These are phyloP conservation scores for Trypanosoma platydactyli DNA, from an alignment of 208 protist genomes.

Conservation along the genomic window DNA sequence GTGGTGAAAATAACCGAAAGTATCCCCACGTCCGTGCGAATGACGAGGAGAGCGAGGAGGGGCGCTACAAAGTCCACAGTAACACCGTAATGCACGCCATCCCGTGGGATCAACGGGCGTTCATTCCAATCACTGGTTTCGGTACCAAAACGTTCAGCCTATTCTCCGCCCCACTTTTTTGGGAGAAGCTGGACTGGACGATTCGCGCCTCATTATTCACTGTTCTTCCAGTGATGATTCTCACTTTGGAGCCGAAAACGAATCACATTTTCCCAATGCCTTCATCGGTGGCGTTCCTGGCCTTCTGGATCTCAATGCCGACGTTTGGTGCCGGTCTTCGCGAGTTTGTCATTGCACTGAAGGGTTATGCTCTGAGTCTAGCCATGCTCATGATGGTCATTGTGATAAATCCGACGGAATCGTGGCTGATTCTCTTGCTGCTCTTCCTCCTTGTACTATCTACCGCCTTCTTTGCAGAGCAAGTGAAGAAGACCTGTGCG, in stretches of 20 bases:
- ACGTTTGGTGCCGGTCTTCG: conserved; percentile 85
- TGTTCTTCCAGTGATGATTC: conserved; percentile 86
- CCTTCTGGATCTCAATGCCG: conserved; percentile 90
- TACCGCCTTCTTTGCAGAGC: conserved; percentile 79
- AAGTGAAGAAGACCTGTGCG: conserved; percentile 88
- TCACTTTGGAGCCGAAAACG: conserved; percentile 78
- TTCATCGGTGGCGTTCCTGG: conserved; percentile 76
- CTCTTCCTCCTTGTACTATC: conserved; percentile 80
- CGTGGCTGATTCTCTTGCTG: conserved; percentile 71
- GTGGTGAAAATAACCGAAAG: conserved; percentile 15
- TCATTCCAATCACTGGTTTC: conserved; percentile 79
- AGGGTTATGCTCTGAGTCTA: conserved; percentile 78
- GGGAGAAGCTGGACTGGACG: conserved; percentile 90
- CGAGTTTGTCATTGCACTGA: conserved; percentile 76
- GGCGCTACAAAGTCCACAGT: conserved; percentile 50
- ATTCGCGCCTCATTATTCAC: conserved; percentile 82
- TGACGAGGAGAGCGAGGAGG: conserved; percentile 77
- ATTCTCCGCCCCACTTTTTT: conserved; percentile 82
- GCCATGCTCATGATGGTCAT: conserved; percentile 71
- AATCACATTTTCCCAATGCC: conserved; percentile 65
- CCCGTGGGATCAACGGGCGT: conserved; percentile 83
- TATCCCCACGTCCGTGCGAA: conserved; percentile 34
- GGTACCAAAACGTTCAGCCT: conserved; percentile 79
- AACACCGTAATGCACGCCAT: conserved; percentile 86
- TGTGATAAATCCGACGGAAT: conserved; percentile 42